These are phyloP conservation scores for Craterostigma plantagineum DNA, from an alignment of 257 asterid species.

Conservation along the genomic window DNA sequence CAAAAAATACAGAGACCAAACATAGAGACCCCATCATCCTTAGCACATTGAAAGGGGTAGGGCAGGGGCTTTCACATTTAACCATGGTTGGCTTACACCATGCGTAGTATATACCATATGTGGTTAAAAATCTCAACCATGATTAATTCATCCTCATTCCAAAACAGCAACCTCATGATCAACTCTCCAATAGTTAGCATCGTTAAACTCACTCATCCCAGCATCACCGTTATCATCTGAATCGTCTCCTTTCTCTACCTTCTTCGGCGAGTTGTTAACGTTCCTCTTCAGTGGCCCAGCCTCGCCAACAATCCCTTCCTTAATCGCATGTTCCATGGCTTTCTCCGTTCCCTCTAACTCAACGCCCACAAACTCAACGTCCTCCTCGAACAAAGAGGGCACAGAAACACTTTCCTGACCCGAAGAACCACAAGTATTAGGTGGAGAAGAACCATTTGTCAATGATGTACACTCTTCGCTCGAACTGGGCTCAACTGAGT, in stretches of 20 bases:
- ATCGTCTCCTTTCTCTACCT: conserved; percentile 40
- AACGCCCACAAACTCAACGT: conserved; percentile 87
- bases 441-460: too few relatives aligned
- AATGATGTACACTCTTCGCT: conserved; percentile 19
- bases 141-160: conserved; percentile 21
- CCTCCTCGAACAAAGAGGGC: conserved; percentile 91
- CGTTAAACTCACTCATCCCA: conserved; percentile 50
- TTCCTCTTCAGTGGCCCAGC: conserved; percentile 60
- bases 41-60: too few relatives aligned
- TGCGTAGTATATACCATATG: too few relatives aligned
- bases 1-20: too few relatives aligned
- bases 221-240: conserved; percentile 38
- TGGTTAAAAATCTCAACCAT: too few relatives aligned
- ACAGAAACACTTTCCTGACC: conserved; percentile 23
- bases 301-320: conserved; percentile 92
- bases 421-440: too few relatives aligned
- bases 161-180: conserved; percentile 52
- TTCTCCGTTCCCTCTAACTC: conserved; percentile 71
- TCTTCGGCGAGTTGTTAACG: conserved; percentile 15
- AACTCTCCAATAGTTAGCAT: conserved; percentile 65
- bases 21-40: too few relatives aligned
- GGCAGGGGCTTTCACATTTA: too few relatives aligned
- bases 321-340: conserved; percentile 83
- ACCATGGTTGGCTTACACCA: too few relatives aligned
- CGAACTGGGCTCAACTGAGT: conserved; percentile 14